Conservation (phyloP, 768 basidiomycete species). For the Suillus subaureus region DNA sequence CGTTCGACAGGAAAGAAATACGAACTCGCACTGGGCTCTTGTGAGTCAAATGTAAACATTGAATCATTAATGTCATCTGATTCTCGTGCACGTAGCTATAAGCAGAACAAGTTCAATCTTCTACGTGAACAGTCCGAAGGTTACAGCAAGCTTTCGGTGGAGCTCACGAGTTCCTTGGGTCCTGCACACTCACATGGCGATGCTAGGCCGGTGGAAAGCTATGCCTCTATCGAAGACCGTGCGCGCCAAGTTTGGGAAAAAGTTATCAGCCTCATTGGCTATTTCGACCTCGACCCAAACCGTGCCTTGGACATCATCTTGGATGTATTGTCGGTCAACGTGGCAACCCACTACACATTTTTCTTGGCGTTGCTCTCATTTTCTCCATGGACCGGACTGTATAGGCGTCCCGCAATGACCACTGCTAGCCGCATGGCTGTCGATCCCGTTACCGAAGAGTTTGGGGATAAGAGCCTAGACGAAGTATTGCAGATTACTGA, state of each 20-base stretch:
- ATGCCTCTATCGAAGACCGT: conserved; percentile 59
- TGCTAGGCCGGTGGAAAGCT: conserved; percentile 64
- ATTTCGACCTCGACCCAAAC: conserved; percentile 96
- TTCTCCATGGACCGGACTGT: conserved; percentile 84
- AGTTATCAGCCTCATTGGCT: conserved; percentile 87
- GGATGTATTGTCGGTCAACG: conserved; percentile 83
- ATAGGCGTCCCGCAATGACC: conserved; percentile 30
- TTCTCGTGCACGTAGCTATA: conserved; percentile 63
- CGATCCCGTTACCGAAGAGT: conserved; percentile 43
- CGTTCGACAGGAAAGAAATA: conserved; percentile 79
- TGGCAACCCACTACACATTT: conserved; percentile 83
- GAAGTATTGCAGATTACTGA: conserved; percentile 66
- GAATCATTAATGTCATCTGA: conserved; percentile 6
- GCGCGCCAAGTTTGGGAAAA: conserved; percentile 78
- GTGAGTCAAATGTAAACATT: conserved; percentile 47
- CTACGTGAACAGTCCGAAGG: conserved; percentile 97
- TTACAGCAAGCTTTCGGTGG: conserved; percentile 88
- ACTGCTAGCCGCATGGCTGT: conserved; percentile 39
- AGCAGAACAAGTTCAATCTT: conserved; percentile 98
- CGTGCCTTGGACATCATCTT: conserved; percentile 91
- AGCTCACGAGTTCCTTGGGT: conserved; percentile 78
- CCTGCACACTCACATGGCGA: conserved; percentile 71
- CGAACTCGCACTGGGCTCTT: conserved; percentile 79
- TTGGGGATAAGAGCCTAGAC: conserved; percentile 63
- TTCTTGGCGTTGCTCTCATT: conserved; percentile 84